Evolutionary conservation across 2,329 filamentous ascomycete genomes (phyloP).

Genomic region (Aspergillus quadrilineatus): DNA sequence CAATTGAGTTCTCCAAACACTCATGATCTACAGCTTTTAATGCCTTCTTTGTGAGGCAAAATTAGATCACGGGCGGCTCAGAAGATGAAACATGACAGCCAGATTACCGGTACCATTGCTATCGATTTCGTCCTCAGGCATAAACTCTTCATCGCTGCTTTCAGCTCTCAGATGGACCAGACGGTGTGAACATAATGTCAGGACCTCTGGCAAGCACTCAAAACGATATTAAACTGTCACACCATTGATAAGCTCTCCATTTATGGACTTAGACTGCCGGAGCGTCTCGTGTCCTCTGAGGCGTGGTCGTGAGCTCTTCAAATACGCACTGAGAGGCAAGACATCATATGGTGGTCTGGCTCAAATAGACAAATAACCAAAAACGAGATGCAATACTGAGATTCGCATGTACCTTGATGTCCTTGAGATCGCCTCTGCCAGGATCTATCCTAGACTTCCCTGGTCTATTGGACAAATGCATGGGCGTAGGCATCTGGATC

Average conservation of each 20-base stretch:
- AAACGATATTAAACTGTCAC: too few species aligned
- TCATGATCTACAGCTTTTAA: not conserved
- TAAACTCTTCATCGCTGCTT: not conserved
- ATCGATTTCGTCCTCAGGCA: conserved; percentile 8
- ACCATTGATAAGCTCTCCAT: too few species aligned
- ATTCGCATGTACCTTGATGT: not conserved
- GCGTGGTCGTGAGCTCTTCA: too few species aligned
- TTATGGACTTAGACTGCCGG: too few species aligned
- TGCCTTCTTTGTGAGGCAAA: not conserved
- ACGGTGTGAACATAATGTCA: too few species aligned
- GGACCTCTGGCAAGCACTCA: too few species aligned
- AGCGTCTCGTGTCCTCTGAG: too few species aligned
- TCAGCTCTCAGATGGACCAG: not conserved
- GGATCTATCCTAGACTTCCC: not conserved
- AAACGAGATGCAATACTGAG: not conserved
- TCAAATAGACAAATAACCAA: too few species aligned
- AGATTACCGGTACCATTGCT: not conserved
- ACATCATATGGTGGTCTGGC: too few species aligned
- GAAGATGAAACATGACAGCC: conserved; percentile 5
- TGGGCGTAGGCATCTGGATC: not conserved
- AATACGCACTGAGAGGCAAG: too few species aligned
- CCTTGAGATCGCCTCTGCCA: not conserved
- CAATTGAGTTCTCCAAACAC: not conserved
- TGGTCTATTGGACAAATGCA: not conserved
- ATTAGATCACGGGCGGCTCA: not conserved